phyloP scores from a whole-genome alignment of 768 basidiomycete genomes.

The Tulasnella sp. region DNA sequence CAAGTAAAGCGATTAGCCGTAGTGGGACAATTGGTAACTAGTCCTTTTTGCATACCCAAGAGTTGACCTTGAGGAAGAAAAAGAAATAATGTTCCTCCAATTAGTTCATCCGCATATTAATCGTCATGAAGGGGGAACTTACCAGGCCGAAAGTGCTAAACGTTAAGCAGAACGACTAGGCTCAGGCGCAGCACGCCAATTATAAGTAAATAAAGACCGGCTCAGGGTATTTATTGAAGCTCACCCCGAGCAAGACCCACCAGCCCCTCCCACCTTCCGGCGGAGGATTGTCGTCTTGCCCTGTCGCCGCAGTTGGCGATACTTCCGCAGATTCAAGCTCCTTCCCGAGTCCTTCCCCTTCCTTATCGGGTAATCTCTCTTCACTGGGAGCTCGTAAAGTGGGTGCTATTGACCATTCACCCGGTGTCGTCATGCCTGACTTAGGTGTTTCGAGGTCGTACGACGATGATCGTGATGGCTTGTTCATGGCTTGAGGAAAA shows the following conservation, averaged over 20 bases:
- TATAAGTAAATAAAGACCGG: background rate
- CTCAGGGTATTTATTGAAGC: background rate
- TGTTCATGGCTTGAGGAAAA: background rate
- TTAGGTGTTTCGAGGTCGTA: background rate
- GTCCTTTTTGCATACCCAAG: slow-evolving; percentile 18
- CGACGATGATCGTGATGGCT: background rate
- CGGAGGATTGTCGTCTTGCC: background rate
- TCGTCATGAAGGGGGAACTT: background rate
- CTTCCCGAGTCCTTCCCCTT: background rate
- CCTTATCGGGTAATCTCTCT: background rate
- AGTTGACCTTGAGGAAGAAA: slow-evolving; percentile 11
- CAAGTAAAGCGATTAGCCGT: background rate
- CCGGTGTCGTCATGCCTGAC: background rate
- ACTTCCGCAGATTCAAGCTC: background rate
- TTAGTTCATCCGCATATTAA: background rate
- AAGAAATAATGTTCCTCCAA: background rate
- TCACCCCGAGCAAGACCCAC: slow-evolving; percentile 13
- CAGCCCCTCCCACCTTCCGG: slow-evolving; percentile 19
- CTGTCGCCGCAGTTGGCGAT: background rate
- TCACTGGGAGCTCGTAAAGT: background rate
- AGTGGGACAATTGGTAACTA: background rate
- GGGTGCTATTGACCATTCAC: background rate
- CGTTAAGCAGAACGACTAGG: slow-evolving; percentile 23
- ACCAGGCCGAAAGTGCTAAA: background rate
- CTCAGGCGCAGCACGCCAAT: too few species aligned